Evolutionary conservation across 23 red algal species (phyloP).

Genomic region (Pyropia yezoensis): DNA sequence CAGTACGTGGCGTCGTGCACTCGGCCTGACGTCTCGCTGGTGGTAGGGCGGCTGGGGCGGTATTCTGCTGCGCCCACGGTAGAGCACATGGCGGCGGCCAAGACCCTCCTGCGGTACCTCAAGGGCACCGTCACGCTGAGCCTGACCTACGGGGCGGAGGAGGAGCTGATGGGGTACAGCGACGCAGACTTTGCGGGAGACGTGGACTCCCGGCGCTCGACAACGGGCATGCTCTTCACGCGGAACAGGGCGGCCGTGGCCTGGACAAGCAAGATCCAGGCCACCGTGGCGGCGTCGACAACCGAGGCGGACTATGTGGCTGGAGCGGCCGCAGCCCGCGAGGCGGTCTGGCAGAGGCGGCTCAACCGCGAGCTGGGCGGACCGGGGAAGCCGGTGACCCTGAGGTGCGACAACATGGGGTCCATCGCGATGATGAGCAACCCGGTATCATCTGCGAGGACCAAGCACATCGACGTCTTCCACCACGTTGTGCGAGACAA

Average conservation of each 20-base stretch:
- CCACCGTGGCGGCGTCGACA: slow-evolving; percentile 7
- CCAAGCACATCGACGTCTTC: too few relatives aligned
- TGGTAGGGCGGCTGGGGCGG: too few relatives aligned
- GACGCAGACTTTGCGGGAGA: slow-evolving; percentile 19
- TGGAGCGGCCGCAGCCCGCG: not conserved
- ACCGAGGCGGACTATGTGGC: slow-evolving; percentile 10
- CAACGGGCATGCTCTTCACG: slow-evolving; percentile 2
- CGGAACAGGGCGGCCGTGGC: not conserved
- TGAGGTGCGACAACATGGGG: not conserved
- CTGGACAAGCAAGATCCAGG: slow-evolving; percentile 5
- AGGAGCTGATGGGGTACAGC: slow-evolving; percentile 1
- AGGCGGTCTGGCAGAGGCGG: slow-evolving; percentile 5
- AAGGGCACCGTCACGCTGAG: too few relatives aligned
- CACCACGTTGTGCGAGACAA: slow-evolving; percentile 13
- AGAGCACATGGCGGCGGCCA: too few relatives aligned
- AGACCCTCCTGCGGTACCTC: too few relatives aligned
- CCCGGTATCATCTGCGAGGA: slow-evolving; percentile 7
- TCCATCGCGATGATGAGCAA: not conserved
- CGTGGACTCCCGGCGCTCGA: not conserved
- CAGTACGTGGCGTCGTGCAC: too few relatives aligned
- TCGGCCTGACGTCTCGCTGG: too few relatives aligned
- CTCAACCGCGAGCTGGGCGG: not conserved
- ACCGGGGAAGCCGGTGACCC: not conserved
- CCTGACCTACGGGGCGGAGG: too few relatives aligned
- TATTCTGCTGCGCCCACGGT: too few relatives aligned